Conservation (phyloP, 495 filamentous ascomycete species). For the Talaromyces liani region DNA sequence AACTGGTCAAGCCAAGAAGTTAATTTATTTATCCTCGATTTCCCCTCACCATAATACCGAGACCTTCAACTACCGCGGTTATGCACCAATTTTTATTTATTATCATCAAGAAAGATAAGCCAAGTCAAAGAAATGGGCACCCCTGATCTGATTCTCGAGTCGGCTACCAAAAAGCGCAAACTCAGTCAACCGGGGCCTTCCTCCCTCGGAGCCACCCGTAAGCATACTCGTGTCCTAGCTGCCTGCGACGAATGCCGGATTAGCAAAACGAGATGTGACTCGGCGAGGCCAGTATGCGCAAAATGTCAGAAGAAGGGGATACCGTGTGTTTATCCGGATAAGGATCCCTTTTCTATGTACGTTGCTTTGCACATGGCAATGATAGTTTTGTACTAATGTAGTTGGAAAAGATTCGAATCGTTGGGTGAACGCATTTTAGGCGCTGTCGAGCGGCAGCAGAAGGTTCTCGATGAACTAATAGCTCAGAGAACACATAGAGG, state of each 20-base stretch:
- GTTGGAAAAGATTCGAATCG: neutral
- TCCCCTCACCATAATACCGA: neutral
- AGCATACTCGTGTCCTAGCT: slow-evolving; percentile 23
- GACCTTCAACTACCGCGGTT: neutral
- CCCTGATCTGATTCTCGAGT: slow-evolving; percentile 11
- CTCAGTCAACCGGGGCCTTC: slow-evolving; percentile 55
- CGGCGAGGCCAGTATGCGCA: slow-evolving; percentile 20
- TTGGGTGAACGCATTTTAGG: neutral
- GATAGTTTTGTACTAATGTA: too few species aligned
- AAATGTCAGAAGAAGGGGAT: slow-evolving; percentile 24
- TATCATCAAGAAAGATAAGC: neutral
- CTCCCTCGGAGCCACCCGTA: slow-evolving; percentile 12
- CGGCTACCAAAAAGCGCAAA: slow-evolving; percentile 84
- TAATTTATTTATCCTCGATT: neutral
- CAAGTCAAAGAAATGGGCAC: neutral
- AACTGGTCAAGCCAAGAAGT: too few species aligned
- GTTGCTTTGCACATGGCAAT: too few species aligned
- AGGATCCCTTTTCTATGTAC: slow-evolving; percentile 22
- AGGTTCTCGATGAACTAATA: neutral
- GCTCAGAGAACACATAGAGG: neutral
- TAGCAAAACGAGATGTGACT: slow-evolving; percentile 25
- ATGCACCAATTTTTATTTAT: neutral
- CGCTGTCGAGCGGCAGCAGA: neutral
- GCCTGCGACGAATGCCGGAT: slow-evolving; percentile 25
- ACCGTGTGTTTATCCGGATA: slow-evolving; percentile 23